Percentiles rank a stretch among this genome's conserved stretches.
These are phyloP conservation scores for Ceratobasidium sp. DNA, from an alignment of 1,284 basidiomycete genomes.

Conservation along the genomic window DNA sequence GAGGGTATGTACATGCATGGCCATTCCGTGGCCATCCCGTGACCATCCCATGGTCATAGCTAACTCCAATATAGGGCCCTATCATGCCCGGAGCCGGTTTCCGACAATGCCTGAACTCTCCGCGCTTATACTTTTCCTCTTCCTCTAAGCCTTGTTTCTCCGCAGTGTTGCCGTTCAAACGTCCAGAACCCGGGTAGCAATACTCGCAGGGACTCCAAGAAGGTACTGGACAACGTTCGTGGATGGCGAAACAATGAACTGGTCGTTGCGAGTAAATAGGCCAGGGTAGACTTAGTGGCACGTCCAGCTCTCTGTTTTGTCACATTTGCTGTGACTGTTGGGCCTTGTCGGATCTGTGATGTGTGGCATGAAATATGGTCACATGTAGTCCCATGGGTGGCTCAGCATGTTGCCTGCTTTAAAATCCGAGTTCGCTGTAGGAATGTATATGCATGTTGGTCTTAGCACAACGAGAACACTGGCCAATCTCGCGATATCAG, in stretches of 20 bases:
- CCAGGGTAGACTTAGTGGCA: slow-evolving; percentile 67
- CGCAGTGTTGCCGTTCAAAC: slow-evolving; percentile 56
- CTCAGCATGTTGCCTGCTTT: too few relatives aligned
- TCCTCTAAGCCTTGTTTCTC: slow-evolving; percentile 64
- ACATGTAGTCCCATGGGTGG: too few relatives aligned
- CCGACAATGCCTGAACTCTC: slow-evolving; percentile 26
- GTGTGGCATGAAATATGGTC: too few relatives aligned
- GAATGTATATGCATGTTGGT: too few relatives aligned
- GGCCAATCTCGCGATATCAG: too few relatives aligned
- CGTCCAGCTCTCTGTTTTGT: slow-evolving; percentile 53
- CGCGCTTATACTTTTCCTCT: slow-evolving; percentile 53
- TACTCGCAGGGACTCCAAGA: slow-evolving; percentile 51
- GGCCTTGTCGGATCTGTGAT: too few relatives aligned
- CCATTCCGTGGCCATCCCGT: not conserved
- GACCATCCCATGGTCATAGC: not conserved
- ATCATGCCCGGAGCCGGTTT: not conserved
- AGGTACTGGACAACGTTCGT: slow-evolving; percentile 68
- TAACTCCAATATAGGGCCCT: not conserved
- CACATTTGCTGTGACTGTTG: too few relatives aligned
- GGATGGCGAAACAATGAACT: slow-evolving; percentile 67
- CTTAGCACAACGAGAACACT: too few relatives aligned
- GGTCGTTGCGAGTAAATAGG: slow-evolving; percentile 71
- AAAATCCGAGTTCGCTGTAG: too few relatives aligned
- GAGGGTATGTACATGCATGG: not conserved
- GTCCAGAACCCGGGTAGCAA: slow-evolving; percentile 65